These are phyloP conservation scores for Entoloma clypeatum DNA, from an alignment of 1,284 basidiomycete genomes.

Conservation along the genomic window DNA sequence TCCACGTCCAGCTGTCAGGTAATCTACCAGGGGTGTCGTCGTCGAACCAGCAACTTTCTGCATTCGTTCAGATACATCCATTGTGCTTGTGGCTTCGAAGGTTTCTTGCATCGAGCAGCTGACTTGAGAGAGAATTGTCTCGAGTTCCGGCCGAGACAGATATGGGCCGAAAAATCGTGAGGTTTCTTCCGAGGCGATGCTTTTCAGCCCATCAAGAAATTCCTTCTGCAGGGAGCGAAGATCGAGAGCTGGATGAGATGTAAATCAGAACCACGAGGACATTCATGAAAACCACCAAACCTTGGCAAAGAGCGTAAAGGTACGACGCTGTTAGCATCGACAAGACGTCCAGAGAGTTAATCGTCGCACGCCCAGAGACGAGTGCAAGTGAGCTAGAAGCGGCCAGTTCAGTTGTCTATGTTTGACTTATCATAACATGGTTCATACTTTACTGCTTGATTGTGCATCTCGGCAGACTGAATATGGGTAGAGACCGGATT, in stretches of 20 bases:
- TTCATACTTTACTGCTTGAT: slow-evolving; percentile 79
- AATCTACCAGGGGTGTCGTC: slow-evolving; percentile 54
- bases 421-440: slow-evolving; percentile 1
- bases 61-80: slow-evolving; percentile 68
- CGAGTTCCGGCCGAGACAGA: slow-evolving; percentile 33
- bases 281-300: slow-evolving; percentile 44
- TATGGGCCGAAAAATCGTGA: slow-evolving; percentile 40
- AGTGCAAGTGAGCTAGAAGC: slow-evolving; percentile 68
- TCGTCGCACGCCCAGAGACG: slow-evolving; percentile 75
- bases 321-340: slow-evolving; percentile 73
- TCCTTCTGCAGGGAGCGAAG: slow-evolving; percentile 68
- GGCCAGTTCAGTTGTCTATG: slow-evolving; percentile 11
- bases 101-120: slow-evolving; percentile 43
- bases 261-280: neutral
- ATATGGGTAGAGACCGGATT: slow-evolving; percentile 84
- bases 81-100: slow-evolving; percentile 63
- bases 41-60: slow-evolving; percentile 59
- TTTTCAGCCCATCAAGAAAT: slow-evolving; percentile 48
- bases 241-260: slow-evolving; percentile 55
- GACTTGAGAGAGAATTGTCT: slow-evolving; percentile 33
- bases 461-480: slow-evolving; percentile 85
- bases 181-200: slow-evolving; percentile 52
- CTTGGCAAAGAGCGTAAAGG: slow-evolving; percentile 75
- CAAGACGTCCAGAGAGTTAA: slow-evolving; percentile 73
- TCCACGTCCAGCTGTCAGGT: slow-evolving; percentile 28